Evolutionary conservation across 2,329 filamentous ascomycete species (phyloP), one percentile per base, ranked within the genome.

Genomic region (Alternaria alternata): DNA sequence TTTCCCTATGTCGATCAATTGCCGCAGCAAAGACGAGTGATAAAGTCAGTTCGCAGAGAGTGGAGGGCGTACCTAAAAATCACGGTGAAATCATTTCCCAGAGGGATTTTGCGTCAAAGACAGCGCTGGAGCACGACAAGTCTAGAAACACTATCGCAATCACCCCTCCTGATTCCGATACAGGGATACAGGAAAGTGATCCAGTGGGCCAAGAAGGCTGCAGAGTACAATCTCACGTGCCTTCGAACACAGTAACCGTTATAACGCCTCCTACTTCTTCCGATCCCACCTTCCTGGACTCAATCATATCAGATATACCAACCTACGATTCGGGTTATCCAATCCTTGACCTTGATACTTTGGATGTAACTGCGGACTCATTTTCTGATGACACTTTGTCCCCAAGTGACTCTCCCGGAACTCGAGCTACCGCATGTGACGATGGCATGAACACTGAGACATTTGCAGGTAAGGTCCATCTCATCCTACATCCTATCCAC

Each of bases 401-500:
- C 12, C 0, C 32, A 36, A 36, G 12, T 16, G 32, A 0, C 32
- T 36, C 32, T 14, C 14, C 32, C 32, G 32, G 32, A n/a, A 36
- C 32, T 36, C 32, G 14, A 36, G 32, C 32, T 36, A 36, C 32
- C 32, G 32, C 0, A 5, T 0, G 14, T 36, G 32, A 36, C 32
- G 0, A 16, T 36, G 32, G 12, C 2, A 36, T 16, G 32, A 36
- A 36, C 14, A 36, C 32, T 36, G 32, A 14, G 32, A 36, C 32
- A 14, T 36, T 36, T 36, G 12, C 32, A 36, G 32, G 32, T 36
- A 36, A 36, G 32, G 1, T 36, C 0, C 32, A 36, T 36, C 32
- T 36, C 32, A 36, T 16, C 12, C 32, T 36, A 1, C 0, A 0
- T 36, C 14, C 14, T 16, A n/a, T 14, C 1, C 14, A 14, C 0